Conservation (phyloP, 164 flowering plant species). For the Sextonia rubra region DNA sequence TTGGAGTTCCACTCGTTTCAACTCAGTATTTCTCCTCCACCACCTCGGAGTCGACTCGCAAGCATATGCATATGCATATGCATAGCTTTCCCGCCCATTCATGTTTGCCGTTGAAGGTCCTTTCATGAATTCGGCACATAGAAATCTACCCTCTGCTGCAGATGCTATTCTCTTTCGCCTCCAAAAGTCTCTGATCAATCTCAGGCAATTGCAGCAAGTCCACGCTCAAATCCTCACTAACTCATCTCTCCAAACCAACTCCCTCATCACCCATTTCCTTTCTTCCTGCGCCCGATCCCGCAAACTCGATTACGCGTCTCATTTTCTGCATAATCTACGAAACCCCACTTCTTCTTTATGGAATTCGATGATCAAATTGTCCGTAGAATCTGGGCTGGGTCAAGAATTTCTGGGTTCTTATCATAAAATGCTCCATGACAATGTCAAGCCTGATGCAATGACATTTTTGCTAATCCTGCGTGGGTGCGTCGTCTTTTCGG, state of each 20-base stretch:
- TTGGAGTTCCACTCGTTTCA: too few relatives aligned
- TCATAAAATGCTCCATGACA: constrained; percentile 18
- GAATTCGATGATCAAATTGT: constrained; percentile 24
- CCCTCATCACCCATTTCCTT: constrained; percentile 19
- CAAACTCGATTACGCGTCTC: constrained; percentile 18
- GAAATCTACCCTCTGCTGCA: constrained; percentile 2
- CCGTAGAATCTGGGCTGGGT: constrained; percentile 13
- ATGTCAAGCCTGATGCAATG: constrained; percentile 17
- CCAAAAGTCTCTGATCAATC: constrained; percentile 10
- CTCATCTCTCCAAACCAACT: constrained; percentile 12
- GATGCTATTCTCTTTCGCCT: constrained; percentile 8
- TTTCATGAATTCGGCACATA: constrained; percentile 1
- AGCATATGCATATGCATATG: too few relatives aligned
- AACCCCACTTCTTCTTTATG: constrained; percentile 13
- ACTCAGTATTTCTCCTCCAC: too few relatives aligned
- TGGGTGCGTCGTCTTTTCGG: constrained; percentile 13
- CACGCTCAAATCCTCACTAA: constrained; percentile 34
- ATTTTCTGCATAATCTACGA: constrained; percentile 20
- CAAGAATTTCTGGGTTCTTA: constrained; percentile 19
- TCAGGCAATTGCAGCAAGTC: constrained; percentile 30
- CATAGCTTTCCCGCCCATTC: too few relatives aligned
- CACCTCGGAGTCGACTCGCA: too few relatives aligned
- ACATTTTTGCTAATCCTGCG: constrained; percentile 26
- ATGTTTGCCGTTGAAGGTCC: too few relatives aligned
- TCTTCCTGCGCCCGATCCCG: constrained; percentile 24